phyloP scores from a whole-genome alignment of 2,329 filamentous ascomycete species.

The Paecilomyces dactylethromorphus region DNA sequence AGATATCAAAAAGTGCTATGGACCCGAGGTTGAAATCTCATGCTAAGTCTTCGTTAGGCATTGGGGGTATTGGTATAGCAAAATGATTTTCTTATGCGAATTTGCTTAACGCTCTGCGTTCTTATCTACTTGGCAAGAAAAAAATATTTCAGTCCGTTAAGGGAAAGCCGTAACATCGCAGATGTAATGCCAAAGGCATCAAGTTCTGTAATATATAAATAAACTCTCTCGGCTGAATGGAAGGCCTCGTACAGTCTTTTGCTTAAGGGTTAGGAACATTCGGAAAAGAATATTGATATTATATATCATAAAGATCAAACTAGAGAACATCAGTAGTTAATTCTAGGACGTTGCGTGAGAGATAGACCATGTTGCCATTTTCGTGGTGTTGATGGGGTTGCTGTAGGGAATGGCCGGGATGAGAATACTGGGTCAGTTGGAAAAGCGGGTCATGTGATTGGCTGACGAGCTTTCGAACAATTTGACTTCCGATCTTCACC shows the following conservation, averaged over 20 bases:
- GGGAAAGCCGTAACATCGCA: neutral
- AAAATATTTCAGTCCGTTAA: neutral
- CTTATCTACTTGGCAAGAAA: neutral
- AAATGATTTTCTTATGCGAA: no score
- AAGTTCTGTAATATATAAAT: neutral
- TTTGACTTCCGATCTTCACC: constrained; percentile 41
- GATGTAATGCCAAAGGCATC: neutral
- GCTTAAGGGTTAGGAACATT: neutral
- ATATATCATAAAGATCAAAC: neutral
- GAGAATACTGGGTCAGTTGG: constrained; percentile 24
- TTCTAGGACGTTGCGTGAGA: neutral
- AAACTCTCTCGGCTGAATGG: neutral
- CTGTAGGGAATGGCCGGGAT: constrained; percentile 29
- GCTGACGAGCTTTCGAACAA: constrained; percentile 34
- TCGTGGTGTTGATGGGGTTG: neutral
- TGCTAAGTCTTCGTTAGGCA: no score
- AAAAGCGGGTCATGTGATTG: constrained; percentile 41
- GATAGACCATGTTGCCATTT: neutral
- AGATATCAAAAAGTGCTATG: no score
- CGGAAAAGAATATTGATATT: neutral
- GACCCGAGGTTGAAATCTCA: no score
- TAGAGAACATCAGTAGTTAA: neutral
- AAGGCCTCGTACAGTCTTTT: neutral
- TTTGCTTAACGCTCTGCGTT: neutral
- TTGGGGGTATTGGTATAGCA: no score